Evolutionary conservation across 176 grass and related monocot species (phyloP), one percentile per base, ranked within the genome.

Genomic region (Calamus simplicifolius): DNA sequence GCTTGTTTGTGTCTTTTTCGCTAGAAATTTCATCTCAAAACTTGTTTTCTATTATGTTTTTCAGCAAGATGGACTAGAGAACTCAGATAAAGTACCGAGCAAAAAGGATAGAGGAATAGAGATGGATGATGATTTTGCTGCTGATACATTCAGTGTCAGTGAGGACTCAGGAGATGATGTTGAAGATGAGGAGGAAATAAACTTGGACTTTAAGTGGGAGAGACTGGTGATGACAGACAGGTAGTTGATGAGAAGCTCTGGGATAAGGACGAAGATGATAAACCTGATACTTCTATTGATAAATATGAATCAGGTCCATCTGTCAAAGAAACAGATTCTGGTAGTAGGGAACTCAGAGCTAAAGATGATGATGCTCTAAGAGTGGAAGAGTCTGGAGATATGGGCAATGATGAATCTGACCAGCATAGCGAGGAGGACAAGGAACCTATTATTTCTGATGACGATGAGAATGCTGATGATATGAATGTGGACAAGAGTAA

Each of bases 131-230:
- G 92, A 91, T 80, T 85, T 97, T 73, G 7, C 18, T 80, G 92
- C 70, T 61, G 71, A 69, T 49, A 73, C 84, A 69, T 81, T 73
- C 69, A 82, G 82, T 77, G 78, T 97, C 38, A 90, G 83, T 59
- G 87, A 82, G 69, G 81, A 91, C 78, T 85, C 81, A 10, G 86
- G 78, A 69, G 83, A 80, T 64, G 48, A 83, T 8, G 61, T 56
- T 4, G 80, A 74, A 49, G 61, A 75, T 35, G 82, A 95, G n/a
- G 80, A 77, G 13, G 80, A 96, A 10, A 56, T 65, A 23, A 82
- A 88, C 61, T 85, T 97, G 78, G 92, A 97, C 51, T 80, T 79
- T 62, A 75, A 90, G 57, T 97, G 83, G 92, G 92, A 72, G 86
- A 87, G 61, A 65, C 81, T 76, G 83, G 77, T 51, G 87, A 90